Conservation (phyloP, 148 eudicot species). For the Spergularia bocconei region DNA sequence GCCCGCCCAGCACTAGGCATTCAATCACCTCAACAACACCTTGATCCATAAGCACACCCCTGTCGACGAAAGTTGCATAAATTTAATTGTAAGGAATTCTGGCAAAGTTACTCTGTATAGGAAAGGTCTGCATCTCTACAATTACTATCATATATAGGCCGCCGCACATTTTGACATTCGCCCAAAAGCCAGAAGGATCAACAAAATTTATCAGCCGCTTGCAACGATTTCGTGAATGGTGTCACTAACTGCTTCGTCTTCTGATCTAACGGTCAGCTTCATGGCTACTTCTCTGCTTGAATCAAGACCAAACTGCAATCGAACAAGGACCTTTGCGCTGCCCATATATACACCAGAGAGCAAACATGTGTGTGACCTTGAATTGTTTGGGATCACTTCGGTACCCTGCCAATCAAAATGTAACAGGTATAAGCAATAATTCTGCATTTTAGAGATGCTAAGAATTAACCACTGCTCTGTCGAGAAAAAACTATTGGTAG, state of each 20-base stretch:
- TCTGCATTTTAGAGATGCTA: neutral
- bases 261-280: slow-evolving; percentile 93
- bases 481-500: too few relatives aligned
- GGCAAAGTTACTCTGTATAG: slow-evolving; percentile 18
- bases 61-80: slow-evolving; percentile 13
- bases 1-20: neutral
- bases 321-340: slow-evolving; percentile 78
- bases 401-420: slow-evolving; percentile 56
- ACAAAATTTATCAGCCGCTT: slow-evolving; percentile 51
- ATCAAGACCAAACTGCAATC: slow-evolving; percentile 80
- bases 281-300: slow-evolving; percentile 86
- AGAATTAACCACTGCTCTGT: too few relatives aligned
- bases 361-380: slow-evolving; percentile 91
- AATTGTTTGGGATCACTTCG: slow-evolving; percentile 71
- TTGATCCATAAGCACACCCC: slow-evolving; percentile 6
- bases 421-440: neutral
- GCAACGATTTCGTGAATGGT: slow-evolving; percentile 94
- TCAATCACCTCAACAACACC: neutral
- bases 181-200: slow-evolving; percentile 3
- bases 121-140: slow-evolving; percentile 29
- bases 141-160: slow-evolving; percentile 15
- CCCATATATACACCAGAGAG: slow-evolving; percentile 91
- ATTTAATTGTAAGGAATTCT: slow-evolving; percentile 12
- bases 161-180: slow-evolving; percentile 8
- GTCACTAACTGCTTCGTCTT: slow-evolving; percentile 83